phyloP scores from a whole-genome alignment of 2,329 filamentous ascomycete genomes.

The Arthrobotrys entomopaga region DNA sequence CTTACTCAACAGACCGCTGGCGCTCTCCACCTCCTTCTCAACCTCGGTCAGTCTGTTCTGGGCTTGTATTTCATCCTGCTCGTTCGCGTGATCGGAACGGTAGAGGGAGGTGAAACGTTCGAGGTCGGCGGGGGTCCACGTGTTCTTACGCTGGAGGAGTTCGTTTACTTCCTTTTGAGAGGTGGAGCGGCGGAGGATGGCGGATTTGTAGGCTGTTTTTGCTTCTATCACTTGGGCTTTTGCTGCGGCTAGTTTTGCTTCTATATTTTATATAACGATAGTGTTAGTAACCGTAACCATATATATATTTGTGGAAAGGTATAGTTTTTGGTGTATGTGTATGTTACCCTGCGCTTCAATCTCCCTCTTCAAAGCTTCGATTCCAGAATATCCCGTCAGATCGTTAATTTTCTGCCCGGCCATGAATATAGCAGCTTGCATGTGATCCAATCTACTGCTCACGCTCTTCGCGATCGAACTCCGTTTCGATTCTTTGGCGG shows the following conservation, averaged over 20 bases:
- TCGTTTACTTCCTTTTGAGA: constrained; percentile 97
- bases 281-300: not conserved
- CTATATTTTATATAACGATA: constrained; percentile 62
- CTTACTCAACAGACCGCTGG: constrained; percentile 78
- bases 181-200: constrained; percentile 81
- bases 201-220: constrained; percentile 81
- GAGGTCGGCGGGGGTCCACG: constrained; percentile 85
- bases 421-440: constrained; percentile 84
- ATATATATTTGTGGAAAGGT: not conserved
- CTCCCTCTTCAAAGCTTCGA: constrained; percentile 82
- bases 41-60: constrained; percentile 77
- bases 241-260: constrained; percentile 69
- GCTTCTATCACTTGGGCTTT: constrained; percentile 75
- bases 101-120: constrained; percentile 95
- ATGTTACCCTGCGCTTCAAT: constrained; percentile 74
- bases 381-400: constrained; percentile 91
- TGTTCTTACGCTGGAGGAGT: constrained; percentile 90
- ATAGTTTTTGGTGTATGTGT: constrained; percentile 1
- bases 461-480: constrained; percentile 72
- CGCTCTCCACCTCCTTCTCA: constrained; percentile 81
- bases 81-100: constrained; percentile 89
- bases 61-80: constrained; percentile 79
- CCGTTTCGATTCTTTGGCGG: constrained; percentile 67
- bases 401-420: constrained; percentile 91
- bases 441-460: constrained; percentile 82